Evolutionary conservation across 1,284 basidiomycete genomes (phyloP).

Genomic region (Erythrobasidium hasegawianum): DNA sequence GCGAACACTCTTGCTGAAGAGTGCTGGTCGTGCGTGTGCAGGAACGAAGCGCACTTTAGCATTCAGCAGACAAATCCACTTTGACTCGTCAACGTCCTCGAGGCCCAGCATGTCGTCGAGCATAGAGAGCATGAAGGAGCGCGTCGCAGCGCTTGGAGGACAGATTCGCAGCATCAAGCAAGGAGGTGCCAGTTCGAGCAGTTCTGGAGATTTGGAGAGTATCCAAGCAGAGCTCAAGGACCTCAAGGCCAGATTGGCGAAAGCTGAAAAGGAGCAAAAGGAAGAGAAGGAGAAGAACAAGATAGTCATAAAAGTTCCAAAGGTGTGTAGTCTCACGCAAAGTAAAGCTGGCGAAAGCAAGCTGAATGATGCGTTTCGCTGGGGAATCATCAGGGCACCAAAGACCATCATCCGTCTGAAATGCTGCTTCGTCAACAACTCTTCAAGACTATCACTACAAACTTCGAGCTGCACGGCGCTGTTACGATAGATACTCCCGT

Average conservation of each 20-base stretch:
- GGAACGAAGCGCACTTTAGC: too few relatives aligned
- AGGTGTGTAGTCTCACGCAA: conserved; percentile 20
- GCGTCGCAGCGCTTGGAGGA: conserved; percentile 18
- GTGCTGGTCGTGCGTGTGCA: too few relatives aligned
- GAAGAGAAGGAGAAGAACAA: conserved; percentile 33
- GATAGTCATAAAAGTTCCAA: conserved; percentile 26
- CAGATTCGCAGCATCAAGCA: conserved; percentile 33
- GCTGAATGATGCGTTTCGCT: neutral
- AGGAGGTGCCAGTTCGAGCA: conserved; percentile 31
- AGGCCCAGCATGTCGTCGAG: too few relatives aligned
- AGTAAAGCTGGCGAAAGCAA: neutral
- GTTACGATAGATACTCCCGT: conserved; percentile 95
- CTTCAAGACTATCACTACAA: conserved; percentile 79
- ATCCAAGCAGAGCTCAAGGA: conserved; percentile 34
- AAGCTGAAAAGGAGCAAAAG: conserved; percentile 34
- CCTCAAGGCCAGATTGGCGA: conserved; percentile 30
- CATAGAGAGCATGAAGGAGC: conserved; percentile 30
- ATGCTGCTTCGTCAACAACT: conserved; percentile 89
- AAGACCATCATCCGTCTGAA: conserved; percentile 91
- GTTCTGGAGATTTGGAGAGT: conserved; percentile 22
- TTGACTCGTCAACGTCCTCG: too few relatives aligned
- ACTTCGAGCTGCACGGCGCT: conserved; percentile 85
- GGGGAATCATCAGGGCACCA: conserved; percentile 66
- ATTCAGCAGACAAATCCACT: too few relatives aligned
- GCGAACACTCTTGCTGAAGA: too few relatives aligned